These are phyloP conservation scores for Erythrobasidium yunnanense DNA, from an alignment of 768 basidiomycete genomes.

Conservation along the genomic window DNA sequence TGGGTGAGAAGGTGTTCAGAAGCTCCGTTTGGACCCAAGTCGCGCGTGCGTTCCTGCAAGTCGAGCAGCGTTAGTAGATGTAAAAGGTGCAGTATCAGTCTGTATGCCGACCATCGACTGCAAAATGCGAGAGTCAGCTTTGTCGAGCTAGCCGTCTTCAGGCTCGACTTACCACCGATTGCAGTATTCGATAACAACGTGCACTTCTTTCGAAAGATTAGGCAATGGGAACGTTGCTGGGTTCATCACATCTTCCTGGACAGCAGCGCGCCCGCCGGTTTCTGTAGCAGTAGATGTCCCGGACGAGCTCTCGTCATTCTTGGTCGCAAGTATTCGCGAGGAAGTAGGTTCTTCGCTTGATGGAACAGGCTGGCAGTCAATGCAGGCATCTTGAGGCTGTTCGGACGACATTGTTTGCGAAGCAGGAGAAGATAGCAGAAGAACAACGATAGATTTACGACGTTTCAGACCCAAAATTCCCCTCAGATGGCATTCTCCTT, in stretches of 20 bases:
- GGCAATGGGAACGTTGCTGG: slow-evolving; percentile 34
- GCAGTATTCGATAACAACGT: slow-evolving; percentile 48
- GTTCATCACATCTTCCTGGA: slow-evolving; percentile 34
- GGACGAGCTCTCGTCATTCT: too few species aligned
- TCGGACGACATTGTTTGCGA: too few species aligned
- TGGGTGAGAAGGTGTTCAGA: slow-evolving; percentile 78
- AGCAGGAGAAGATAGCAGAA: too few species aligned
- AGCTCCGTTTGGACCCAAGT: slow-evolving; percentile 77
- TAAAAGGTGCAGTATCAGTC: neutral
- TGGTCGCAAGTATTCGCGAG: too few species aligned
- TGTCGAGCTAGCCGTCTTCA: slow-evolving; percentile 16
- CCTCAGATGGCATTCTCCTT: too few species aligned
- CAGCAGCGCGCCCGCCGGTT: neutral
- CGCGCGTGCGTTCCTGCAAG: neutral
- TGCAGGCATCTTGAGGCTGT: too few species aligned
- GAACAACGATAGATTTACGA: too few species aligned
- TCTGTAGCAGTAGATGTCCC: neutral
- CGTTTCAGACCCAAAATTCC: too few species aligned
- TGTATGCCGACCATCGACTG: neutral
- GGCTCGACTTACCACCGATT: slow-evolving; percentile 54
- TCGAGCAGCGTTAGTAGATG: neutral
- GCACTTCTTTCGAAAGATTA: slow-evolving; percentile 3
- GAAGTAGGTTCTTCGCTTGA: neutral
- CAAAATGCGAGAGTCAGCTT: slow-evolving; percentile 11
- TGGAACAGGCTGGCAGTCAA: neutral